phyloP scores from a whole-genome alignment of 2,329 filamentous ascomycete species.

The Alternaria sp. region DNA sequence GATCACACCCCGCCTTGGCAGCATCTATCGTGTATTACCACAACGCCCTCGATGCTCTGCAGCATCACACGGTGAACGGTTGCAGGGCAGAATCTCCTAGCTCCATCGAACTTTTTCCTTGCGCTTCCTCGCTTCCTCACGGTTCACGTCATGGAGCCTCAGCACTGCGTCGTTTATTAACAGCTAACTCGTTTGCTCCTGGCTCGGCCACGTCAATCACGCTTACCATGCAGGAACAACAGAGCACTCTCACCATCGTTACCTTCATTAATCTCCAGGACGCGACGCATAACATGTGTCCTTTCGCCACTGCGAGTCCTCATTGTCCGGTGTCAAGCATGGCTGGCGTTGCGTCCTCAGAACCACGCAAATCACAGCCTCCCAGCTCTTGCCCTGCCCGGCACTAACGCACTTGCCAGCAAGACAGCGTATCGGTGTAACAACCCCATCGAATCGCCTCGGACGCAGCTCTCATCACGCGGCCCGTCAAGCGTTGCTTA shows the following conservation, averaged over 20 bases:
- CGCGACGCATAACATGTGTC: conserved; percentile 36
- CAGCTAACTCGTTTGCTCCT: conserved; percentile 22
- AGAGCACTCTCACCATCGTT: conserved; percentile 30
- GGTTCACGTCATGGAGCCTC: conserved; percentile 25
- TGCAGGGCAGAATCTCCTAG: conserved; percentile 26
- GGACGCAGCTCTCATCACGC: conserved; percentile 28
- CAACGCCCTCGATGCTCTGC: neutral
- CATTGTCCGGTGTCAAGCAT: conserved; percentile 21
- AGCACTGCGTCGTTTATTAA: conserved; percentile 8
- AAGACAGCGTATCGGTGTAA: conserved; percentile 46
- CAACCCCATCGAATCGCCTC: conserved; percentile 29
- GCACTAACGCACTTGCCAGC: conserved; percentile 31
- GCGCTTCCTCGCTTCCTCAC: conserved; percentile 12
- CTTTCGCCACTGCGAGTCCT: conserved; percentile 31
- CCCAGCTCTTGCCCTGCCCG: conserved; percentile 26
- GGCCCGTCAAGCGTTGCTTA: conserved; percentile 28
- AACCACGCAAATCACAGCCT: conserved; percentile 29
- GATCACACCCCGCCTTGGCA: conserved; percentile 16
- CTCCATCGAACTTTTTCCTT: conserved; percentile 14
- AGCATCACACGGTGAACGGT: conserved; percentile 18
- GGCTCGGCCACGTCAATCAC: conserved; percentile 44
- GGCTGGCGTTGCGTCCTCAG: conserved; percentile 22
- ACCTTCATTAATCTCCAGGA: conserved; percentile 35
- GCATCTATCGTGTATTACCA: conserved; percentile 1
- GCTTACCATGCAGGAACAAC: conserved; percentile 47